Conservation (phyloP, 495 filamentous ascomycete species). For the Talaromyces nanjingensis region DNA sequence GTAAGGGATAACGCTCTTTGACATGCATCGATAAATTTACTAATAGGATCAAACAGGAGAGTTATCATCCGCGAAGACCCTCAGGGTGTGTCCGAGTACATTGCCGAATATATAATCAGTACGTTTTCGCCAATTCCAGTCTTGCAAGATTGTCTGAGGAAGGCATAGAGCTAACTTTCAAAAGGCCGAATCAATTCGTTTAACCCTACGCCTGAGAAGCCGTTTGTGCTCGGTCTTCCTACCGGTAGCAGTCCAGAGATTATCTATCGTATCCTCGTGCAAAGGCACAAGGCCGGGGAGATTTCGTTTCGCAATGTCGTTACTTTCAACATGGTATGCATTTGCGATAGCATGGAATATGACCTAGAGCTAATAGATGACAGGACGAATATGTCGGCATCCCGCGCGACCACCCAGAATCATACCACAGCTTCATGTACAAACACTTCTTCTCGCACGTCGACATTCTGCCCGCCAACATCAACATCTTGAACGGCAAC, state of each 20-base stretch:
- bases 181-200: slow-evolving; percentile 61
- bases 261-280: slow-evolving; percentile 71
- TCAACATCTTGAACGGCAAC: slow-evolving; percentile 82
- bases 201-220: slow-evolving; percentile 58
- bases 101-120: slow-evolving; percentile 80
- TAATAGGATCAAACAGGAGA: slow-evolving; percentile 48
- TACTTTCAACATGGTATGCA: slow-evolving; percentile 82
- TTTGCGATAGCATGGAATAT: neutral
- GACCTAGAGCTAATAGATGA: slow-evolving; percentile 8
- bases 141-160: neutral
- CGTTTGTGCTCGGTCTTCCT: slow-evolving; percentile 78
- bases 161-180: slow-evolving; percentile 7
- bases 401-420: slow-evolving; percentile 72
- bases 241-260: slow-evolving; percentile 74
- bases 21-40: slow-evolving; percentile 14
- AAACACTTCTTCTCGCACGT: slow-evolving; percentile 85
- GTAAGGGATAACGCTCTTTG: neutral
- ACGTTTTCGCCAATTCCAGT: slow-evolving; percentile 17
- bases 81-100: slow-evolving; percentile 59
- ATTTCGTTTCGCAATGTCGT: slow-evolving; percentile 84
- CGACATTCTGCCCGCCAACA: slow-evolving; percentile 70
- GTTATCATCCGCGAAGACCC: slow-evolving; percentile 75
- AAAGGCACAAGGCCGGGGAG: slow-evolving; percentile 66
- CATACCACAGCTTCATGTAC: slow-evolving; percentile 89
- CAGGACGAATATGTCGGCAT: slow-evolving; percentile 85